Base-by-base conservation (phyloP, 2,329 filamentous ascomycete genomes). In the Aspergillus tubingensis region DNA sequence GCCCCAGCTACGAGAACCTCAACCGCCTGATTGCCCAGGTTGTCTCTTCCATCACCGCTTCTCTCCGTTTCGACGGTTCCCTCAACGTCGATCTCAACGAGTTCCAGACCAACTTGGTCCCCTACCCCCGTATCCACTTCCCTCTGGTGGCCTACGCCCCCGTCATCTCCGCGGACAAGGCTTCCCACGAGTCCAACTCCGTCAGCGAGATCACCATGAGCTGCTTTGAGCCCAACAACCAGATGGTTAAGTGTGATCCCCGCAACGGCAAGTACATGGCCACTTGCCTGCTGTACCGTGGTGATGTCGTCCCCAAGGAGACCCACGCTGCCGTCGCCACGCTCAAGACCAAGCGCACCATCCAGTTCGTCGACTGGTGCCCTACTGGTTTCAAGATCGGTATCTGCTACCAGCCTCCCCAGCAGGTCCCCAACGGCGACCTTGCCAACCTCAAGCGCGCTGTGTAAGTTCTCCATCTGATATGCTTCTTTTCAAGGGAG, bases 201-300 rank as follows among this genome's bases (percentile, higher is more conserved):
- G 94, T 98, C 68, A 90, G 92, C 82, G 95, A 98, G 85, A 97
- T 98, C 85, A 96, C 92, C 81, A 96, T 94, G 88, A 91, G 91
- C 69, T 98, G 94, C 89, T 99, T 99, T 84, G 94, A 99, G 88
- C 92, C 94, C 72, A 91, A 97, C 88, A 97, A 96, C 88, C 94
- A 99, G 89, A 99, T 99, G 94, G 94, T 99, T 79, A 96, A 96
- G 87, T 99, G 94, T 78, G 95, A 99, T 79, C 94, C 94, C 71
- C 92, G 93, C 76, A 93, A 96, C 80, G 94, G 94, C 82, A 99
- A 99, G 87, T 99, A 99, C 88, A 99, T 99, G 94, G 94, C 94
- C 68, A 97, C 93, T 73, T 97, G 93, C 81, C 82, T 99, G 82
- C 84, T 99, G 79, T 99, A 99, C 88, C 94, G 94, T 78, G 95